phyloP scores from a whole-genome alignment of 2,329 filamentous ascomycete genomes.

The Pseudogymnoascus sp. region DNA sequence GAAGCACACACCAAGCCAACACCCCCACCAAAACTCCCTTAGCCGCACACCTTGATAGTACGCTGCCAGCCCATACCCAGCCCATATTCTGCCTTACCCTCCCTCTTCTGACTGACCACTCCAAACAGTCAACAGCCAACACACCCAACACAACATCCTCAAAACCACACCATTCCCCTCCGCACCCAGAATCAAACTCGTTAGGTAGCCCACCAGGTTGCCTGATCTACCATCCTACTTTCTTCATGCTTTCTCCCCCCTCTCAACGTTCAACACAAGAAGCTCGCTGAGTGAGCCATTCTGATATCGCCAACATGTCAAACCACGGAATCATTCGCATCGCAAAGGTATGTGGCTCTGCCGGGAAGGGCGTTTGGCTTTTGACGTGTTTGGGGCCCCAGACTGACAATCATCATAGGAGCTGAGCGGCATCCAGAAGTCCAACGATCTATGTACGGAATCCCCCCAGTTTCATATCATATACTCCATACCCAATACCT shows the following conservation, averaged over 20 bases:
- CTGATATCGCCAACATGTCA: constrained; percentile 47
- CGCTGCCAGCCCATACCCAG: background rate
- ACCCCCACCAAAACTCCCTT: background rate
- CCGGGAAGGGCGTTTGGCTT: constrained; percentile 5
- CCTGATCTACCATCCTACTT: background rate
- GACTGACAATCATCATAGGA: constrained; percentile 53
- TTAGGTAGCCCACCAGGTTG: background rate
- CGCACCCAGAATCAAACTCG: background rate
- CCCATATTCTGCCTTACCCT: background rate
- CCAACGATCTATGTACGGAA: constrained; percentile 70
- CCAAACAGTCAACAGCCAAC: background rate
- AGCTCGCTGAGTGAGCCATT: background rate
- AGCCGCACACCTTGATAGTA: background rate
- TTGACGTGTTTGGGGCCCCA: constrained; percentile 18
- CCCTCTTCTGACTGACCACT: background rate
- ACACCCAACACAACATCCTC: background rate
- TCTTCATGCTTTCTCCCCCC: background rate
- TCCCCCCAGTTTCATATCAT: background rate
- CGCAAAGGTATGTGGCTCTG: constrained; percentile 57
- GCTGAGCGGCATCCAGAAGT: constrained; percentile 77
- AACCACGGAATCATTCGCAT: constrained; percentile 87
- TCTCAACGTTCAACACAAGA: background rate
- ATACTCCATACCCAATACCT: background rate
- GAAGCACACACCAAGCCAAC: background rate
- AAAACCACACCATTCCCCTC: background rate